Conservation (phyloP, 2,329 filamentous ascomycete species). For the Samsoniella hepiali region DNA sequence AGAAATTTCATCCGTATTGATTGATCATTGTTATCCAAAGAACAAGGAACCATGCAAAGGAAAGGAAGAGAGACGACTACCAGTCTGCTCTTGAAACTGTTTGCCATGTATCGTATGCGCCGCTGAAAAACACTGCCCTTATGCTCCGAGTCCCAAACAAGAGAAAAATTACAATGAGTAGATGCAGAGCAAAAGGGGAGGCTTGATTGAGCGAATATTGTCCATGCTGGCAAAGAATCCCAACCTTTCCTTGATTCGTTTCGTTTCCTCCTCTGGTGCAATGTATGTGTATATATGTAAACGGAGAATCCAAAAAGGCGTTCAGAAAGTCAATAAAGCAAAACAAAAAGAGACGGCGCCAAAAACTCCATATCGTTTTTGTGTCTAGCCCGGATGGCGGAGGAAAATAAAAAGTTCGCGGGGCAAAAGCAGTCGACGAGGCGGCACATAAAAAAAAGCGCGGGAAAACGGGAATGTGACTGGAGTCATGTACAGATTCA, state of each 20-base stretch:
- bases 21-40: slow-evolving; percentile 7
- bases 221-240: background rate
- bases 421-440: background rate
- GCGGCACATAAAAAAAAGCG: background rate
- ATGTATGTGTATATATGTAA: slow-evolving; percentile 2
- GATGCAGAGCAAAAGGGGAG: background rate
- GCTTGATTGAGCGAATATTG: background rate
- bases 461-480: background rate
- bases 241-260: background rate
- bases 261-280: background rate
- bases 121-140: background rate
- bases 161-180: background rate
- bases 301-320: background rate
- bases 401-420: background rate
- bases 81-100: background rate
- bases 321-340: background rate
- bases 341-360: background rate
- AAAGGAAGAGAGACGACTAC: background rate
- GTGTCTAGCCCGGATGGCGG: background rate
- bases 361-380: slow-evolving; percentile 7
- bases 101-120: background rate
- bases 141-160: slow-evolving; percentile 2
- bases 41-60: slow-evolving; percentile 2
- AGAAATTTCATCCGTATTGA: background rate
- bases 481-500: slow-evolving; percentile 6